phyloP scores from a whole-genome alignment of 225 moss, liverwort and hornwort species.

The Anthoceros angustus region DNA sequence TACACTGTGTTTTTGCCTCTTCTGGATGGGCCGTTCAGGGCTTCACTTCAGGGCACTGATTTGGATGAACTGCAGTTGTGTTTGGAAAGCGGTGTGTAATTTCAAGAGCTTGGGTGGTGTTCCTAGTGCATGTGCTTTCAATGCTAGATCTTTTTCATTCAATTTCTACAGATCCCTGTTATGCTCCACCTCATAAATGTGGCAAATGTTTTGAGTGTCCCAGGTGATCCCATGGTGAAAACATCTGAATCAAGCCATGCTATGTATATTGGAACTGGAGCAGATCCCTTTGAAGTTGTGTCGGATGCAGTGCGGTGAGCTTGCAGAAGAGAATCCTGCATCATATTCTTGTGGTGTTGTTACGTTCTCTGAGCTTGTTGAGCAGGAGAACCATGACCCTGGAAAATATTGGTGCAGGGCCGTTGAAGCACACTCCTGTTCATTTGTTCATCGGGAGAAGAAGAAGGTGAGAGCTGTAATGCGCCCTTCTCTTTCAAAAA shows the following conservation, averaged over 20 bases:
- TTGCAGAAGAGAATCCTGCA: not conserved
- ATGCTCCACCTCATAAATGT: not conserved
- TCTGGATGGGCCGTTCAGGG: conserved; percentile 66
- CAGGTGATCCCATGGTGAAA: conserved; percentile 59
- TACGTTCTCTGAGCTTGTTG: conserved; percentile 4
- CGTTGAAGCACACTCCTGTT: conserved; percentile 56
- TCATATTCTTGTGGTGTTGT: conserved; percentile 4
- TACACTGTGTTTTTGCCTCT: conserved; percentile 71
- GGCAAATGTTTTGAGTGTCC: conserved; percentile 4
- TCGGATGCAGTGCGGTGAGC: conserved; percentile 60
- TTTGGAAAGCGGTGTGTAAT: conserved; percentile 69
- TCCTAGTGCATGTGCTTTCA: not conserved
- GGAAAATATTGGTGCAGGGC: conserved; percentile 30
- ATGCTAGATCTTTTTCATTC: not conserved
- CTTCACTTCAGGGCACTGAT: conserved; percentile 62
- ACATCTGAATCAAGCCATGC: conserved; percentile 48
- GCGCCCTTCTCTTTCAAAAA: not conserved
- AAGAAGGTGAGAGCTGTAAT: conserved; percentile 32
- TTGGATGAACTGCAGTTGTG: conserved; percentile 62
- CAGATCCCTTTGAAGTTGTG: conserved; percentile 72
- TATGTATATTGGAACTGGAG: conserved; percentile 51
- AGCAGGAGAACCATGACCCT: not conserved
- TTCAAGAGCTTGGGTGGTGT: not conserved
- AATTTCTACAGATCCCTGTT: not conserved
- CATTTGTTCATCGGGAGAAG: conserved; percentile 48